Conservation (phyloP, 1,284 basidiomycete species). For the Ustilago trichophora region DNA sequence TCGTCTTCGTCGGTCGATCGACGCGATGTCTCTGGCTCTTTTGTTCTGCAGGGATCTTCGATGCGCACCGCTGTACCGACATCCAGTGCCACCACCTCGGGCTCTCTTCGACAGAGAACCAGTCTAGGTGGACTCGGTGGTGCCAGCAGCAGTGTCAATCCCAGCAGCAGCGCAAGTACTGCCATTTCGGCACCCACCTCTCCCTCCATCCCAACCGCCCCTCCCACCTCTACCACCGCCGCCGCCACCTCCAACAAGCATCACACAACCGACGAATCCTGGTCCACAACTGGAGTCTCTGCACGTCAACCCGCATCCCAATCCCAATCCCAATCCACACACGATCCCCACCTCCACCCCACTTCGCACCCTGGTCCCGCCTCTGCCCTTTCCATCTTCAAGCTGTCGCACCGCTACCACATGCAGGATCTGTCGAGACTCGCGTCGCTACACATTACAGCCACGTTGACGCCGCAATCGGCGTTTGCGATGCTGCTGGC, state of each 20-base stretch:
- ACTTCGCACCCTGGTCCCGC: constrained; percentile 69
- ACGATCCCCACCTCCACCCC: constrained; percentile 80
- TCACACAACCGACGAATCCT: constrained; percentile 4
- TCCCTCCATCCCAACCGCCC: background rate
- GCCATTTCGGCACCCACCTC: constrained; percentile 20
- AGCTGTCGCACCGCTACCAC: constrained; percentile 80
- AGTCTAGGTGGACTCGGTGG: constrained; percentile 5
- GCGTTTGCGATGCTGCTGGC: constrained; percentile 78
- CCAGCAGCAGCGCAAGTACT: background rate
- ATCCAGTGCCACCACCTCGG: constrained; percentile 15
- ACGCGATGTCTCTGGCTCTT: constrained; percentile 17
- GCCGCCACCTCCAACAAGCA: constrained; percentile 7
- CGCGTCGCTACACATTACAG: constrained; percentile 79
- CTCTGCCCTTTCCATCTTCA: constrained; percentile 77
- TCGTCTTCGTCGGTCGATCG: constrained; percentile 1
- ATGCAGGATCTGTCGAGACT: constrained; percentile 75
- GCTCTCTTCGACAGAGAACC: constrained; percentile 29
- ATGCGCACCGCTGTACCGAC: background rate
- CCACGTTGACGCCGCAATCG: constrained; percentile 75
- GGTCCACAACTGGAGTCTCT: too few relatives aligned
- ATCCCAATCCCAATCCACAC: background rate
- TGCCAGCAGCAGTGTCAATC: background rate
- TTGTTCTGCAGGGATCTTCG: constrained; percentile 7
- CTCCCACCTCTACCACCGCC: background rate
- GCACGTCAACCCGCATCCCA: too few relatives aligned